phyloP scores from a whole-genome alignment of 2,329 filamentous ascomycete species.

The Teratosphaeria destructans region DNA sequence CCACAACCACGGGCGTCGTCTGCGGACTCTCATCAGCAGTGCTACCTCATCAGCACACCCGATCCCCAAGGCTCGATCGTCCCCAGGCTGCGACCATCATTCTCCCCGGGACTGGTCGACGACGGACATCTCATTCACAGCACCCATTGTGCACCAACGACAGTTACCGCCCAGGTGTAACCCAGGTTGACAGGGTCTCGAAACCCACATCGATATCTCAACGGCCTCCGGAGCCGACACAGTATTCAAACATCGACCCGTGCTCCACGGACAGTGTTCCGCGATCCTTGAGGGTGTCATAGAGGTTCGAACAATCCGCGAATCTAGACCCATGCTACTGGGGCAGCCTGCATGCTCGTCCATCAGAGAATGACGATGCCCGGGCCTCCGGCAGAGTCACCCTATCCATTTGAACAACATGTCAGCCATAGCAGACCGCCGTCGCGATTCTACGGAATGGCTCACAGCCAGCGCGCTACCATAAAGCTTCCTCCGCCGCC shows the following conservation, averaged over 20 bases:
- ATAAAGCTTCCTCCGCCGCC: slow-evolving; percentile 18
- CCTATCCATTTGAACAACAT: not conserved
- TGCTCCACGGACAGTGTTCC: not conserved
- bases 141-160: not conserved
- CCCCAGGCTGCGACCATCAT: not conserved
- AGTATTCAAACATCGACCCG: not conserved
- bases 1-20: not conserved
- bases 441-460: not conserved
- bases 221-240: not conserved
- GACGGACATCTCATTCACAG: not conserved
- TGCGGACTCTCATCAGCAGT: too few relatives aligned
- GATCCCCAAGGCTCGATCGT: not conserved
- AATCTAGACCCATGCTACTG: not conserved
- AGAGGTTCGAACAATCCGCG: not conserved
- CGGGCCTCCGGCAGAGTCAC: not conserved
- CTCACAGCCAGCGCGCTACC: not conserved
- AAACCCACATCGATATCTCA: not conserved
- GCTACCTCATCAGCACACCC: not conserved
- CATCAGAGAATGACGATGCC: not conserved
- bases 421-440: not conserved
- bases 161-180: not conserved
- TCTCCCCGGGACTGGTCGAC: not conserved
- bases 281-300: not conserved
- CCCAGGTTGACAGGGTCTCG: not conserved
- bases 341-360: not conserved